Conservation (phyloP, 2,329 filamentous ascomycete species). For the Bertia moriformis region DNA sequence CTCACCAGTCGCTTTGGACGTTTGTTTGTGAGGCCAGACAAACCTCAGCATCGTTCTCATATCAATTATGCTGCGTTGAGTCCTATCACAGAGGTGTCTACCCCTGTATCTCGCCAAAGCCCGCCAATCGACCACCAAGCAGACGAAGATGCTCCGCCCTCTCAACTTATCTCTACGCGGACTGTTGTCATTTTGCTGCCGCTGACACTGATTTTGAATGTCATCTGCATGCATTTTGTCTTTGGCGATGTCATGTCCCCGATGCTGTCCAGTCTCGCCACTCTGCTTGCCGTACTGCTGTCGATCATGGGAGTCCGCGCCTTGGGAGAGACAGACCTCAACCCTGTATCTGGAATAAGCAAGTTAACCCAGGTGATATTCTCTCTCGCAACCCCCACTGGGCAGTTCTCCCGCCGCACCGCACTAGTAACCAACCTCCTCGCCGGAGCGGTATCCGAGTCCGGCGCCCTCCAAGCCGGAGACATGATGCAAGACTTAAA, state of each 20-base stretch:
- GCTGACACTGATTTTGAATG: conserved; percentile 64
- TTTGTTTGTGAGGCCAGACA: no score
- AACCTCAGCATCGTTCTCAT: no score
- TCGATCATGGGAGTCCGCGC: conserved; percentile 63
- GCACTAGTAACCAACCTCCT: conserved; percentile 91
- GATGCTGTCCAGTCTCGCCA: conserved; percentile 61
- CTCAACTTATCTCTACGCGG: conserved; percentile 63
- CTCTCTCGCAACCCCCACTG: conserved; percentile 70
- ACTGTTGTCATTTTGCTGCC: conserved; percentile 64
- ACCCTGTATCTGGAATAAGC: conserved; percentile 89
- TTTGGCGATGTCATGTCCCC: conserved; percentile 71
- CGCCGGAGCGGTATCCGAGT: conserved; percentile 74
- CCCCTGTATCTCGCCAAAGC: conserved; percentile 5
- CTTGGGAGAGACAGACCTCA: conserved; percentile 74
- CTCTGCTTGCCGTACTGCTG: conserved; percentile 66
- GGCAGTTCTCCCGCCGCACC: conserved; percentile 43
- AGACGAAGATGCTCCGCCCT: conserved; percentile 64
- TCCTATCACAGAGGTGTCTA: not conserved
- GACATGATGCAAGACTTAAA: conserved; percentile 97
- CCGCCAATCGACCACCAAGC: conserved; percentile 5
- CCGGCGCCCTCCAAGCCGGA: conserved; percentile 80
- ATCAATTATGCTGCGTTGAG: not conserved
- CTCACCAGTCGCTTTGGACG: not conserved
- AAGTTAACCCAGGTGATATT: conserved; percentile 95
- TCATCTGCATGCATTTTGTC: conserved; percentile 65